Evolutionary conservation across 2,329 filamentous ascomycete genomes (phyloP).

Genomic region (Bipolaris gigantea): DNA sequence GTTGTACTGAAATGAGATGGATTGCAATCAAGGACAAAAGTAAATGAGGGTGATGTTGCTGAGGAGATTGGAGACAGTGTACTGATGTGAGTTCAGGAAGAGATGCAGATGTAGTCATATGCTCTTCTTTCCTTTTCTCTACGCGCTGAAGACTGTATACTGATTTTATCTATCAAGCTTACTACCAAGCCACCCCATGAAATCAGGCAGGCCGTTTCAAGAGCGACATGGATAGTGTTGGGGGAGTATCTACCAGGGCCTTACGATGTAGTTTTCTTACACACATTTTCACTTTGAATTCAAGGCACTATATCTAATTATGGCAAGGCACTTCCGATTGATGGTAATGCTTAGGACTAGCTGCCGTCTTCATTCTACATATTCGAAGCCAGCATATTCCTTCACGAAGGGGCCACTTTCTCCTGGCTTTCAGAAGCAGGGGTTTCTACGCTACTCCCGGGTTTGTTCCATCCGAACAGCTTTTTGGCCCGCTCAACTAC

Average conservation of each 20-base stretch:
- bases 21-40: neutral
- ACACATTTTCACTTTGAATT: neutral
- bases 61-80: neutral
- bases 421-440: neutral
- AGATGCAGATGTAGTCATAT: neutral
- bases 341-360: neutral
- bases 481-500: neutral
- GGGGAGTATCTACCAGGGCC: neutral
- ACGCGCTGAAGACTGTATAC: neutral
- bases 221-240: neutral
- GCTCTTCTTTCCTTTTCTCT: neutral
- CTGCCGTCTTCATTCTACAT: neutral
- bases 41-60: neutral
- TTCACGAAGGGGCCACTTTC: neutral
- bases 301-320: neutral
- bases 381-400: neutral
- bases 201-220: neutral
- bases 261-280: neutral
- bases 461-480: neutral
- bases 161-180: neutral
- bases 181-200: neutral
- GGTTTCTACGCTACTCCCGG: neutral
- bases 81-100: neutral
- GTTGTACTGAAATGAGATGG: neutral
- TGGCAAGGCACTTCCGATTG: neutral